Conservation (phyloP, 768 basidiomycete genomes). For the Amanita muscaria region DNA sequence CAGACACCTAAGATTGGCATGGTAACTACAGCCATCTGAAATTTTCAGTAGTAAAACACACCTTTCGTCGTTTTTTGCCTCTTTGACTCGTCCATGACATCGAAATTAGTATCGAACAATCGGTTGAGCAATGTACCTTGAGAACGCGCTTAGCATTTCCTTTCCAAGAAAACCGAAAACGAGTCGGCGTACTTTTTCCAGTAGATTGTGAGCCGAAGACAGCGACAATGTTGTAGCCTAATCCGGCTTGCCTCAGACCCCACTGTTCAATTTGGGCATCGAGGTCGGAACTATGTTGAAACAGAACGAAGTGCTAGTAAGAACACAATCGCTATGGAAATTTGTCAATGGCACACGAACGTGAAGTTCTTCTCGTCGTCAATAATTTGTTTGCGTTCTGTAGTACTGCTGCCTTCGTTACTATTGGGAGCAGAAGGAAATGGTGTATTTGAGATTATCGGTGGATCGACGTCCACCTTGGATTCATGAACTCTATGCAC, state of each 20-base stretch:
- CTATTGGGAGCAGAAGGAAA: conserved; percentile 15
- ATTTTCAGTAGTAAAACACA: conserved; percentile 86
- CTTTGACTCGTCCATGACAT: conserved; percentile 93
- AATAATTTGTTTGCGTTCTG: conserved; percentile 73
- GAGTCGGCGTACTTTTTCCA: conserved; percentile 63
- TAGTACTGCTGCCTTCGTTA: conserved; percentile 19
- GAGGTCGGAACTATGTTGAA: conserved; percentile 46
- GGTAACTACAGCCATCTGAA: conserved; percentile 60
- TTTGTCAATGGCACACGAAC: conserved; percentile 38
- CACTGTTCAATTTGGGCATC: conserved; percentile 71
- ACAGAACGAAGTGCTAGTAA: conserved; percentile 2
- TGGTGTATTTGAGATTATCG: conserved; percentile 11
- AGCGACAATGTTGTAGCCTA: conserved; percentile 93
- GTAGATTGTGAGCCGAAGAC: conserved; percentile 96
- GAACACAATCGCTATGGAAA: not conserved
- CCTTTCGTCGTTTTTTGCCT: conserved; percentile 98
- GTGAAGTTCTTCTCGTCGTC: conserved; percentile 93
- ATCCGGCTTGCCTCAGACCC: conserved; percentile 86
- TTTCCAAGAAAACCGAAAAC: not conserved
- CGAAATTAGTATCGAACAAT: conserved; percentile 96
- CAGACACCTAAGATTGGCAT: conserved; percentile 67
- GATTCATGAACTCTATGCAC: too few relatives aligned
- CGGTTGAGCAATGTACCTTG: conserved; percentile 94
- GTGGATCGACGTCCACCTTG: too few relatives aligned
- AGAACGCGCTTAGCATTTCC: conserved; percentile 4